Evolutionary conservation across 2,329 filamentous ascomycete species (phyloP).

Genomic region (Calonectria fujianensis): DNA sequence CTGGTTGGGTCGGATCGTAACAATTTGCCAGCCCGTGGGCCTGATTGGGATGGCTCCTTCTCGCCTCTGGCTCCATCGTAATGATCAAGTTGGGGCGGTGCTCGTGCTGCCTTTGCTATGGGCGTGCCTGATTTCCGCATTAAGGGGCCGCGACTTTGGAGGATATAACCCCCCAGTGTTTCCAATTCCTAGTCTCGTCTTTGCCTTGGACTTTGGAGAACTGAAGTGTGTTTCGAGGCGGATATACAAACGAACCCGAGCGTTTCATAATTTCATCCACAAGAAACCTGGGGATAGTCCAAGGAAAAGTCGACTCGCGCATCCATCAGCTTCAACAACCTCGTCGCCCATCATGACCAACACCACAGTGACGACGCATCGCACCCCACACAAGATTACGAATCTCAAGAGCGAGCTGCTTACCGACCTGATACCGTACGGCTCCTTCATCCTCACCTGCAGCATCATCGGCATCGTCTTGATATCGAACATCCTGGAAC

Average conservation of each 20-base stretch:
- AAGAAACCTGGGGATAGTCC: neutral
- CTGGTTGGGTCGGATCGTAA: conserved; percentile 14
- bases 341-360: neutral
- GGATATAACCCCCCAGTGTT: conserved; percentile 1
- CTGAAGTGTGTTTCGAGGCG: neutral
- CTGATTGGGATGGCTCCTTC: neutral
- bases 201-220: neutral
- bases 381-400: neutral
- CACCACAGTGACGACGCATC: neutral
- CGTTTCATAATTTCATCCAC: conserved; percentile 3
- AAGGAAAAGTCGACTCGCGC: neutral
- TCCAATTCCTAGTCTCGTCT: neutral
- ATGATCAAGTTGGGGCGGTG: neutral
- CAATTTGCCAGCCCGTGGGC: neutral
- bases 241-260: neutral
- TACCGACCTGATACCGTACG: conserved; percentile 5
- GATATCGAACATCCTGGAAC: conserved; percentile 10
- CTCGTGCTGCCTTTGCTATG: neutral
- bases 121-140: neutral
- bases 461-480: conserved; percentile 15
- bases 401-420: conserved; percentile 12
- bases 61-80: conserved; percentile 1
- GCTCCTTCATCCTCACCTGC: conserved; percentile 3
- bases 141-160: neutral
- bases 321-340: neutral